phyloP scores from a whole-genome alignment of 371 early-diverging fungal genomes.

The Choanephora cucurbitarum region DNA sequence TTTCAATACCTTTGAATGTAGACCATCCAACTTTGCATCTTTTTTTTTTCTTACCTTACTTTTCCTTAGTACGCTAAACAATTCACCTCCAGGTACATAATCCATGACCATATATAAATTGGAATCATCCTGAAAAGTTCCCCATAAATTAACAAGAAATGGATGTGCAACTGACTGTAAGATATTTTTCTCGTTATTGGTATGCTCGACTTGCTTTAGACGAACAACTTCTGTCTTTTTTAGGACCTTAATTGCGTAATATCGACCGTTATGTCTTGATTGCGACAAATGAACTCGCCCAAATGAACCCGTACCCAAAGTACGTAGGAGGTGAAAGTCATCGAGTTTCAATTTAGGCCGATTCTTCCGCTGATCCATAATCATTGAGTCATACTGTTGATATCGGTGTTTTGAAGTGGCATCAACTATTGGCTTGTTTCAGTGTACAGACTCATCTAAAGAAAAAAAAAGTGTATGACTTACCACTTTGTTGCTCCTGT shows the following conservation, averaged over 20 bases:
- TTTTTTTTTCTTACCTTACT: slow-evolving; percentile 53
- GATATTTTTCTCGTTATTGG: slow-evolving; percentile 88
- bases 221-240: slow-evolving; percentile 93
- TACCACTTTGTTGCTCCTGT: slow-evolving; percentile 3
- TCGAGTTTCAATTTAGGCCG: slow-evolving; percentile 62
- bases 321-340: slow-evolving; percentile 73
- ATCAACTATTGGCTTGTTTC: background rate
- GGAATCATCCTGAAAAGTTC: slow-evolving; percentile 86
- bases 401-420: slow-evolving; percentile 7
- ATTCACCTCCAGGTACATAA: slow-evolving; percentile 91
- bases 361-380: slow-evolving; percentile 23
- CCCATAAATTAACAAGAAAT: slow-evolving; percentile 89
- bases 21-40: too few species aligned
- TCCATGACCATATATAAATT: slow-evolving; percentile 97
- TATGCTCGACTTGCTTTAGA: slow-evolving; percentile 94
- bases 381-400: slow-evolving; percentile 18
- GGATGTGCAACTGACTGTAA: slow-evolving; percentile 82
- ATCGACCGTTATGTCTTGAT: slow-evolving; percentile 71
- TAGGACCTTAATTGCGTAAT: slow-evolving; percentile 97
- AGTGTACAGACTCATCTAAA: background rate
- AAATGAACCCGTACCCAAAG: slow-evolving; percentile 98
- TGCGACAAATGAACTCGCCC: slow-evolving; percentile 95
- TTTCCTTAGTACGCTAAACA: slow-evolving; percentile 83
- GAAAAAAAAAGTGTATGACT: background rate
- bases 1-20: background rate